phyloP scores from a whole-genome alignment of 1,139 yeast species.

The Hansenula sp. region DNA sequence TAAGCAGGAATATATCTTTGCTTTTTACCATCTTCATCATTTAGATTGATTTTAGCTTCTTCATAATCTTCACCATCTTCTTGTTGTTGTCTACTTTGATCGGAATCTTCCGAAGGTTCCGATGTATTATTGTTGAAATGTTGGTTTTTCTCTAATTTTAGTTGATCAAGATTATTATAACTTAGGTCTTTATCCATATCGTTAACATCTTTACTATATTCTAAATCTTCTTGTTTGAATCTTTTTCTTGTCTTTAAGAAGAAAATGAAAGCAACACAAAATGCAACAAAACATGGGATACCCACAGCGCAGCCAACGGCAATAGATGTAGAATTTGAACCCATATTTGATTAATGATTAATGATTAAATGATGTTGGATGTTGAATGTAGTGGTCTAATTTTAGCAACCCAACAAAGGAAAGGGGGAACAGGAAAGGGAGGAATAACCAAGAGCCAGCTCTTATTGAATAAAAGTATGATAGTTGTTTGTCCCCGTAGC shows the following conservation, averaged over 20 bases:
- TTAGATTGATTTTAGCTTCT: conserved; percentile 6
- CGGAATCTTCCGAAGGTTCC: conserved; percentile 14
- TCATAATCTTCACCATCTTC: conserved; percentile 10
- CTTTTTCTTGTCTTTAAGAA: conserved; percentile 34
- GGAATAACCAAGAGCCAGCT: background rate
- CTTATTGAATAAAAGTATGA: too few relatives aligned
- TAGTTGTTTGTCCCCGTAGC: too few relatives aligned
- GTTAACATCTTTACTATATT: conserved; percentile 25
- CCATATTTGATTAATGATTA: too few relatives aligned
- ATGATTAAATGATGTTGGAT: too few relatives aligned
- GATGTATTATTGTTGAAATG: conserved; percentile 1
- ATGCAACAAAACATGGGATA: conserved; percentile 36
- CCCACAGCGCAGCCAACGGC: conserved; percentile 51
- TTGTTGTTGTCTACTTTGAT: conserved; percentile 9
- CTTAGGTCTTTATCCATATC: conserved; percentile 29
- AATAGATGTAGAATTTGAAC: conserved; percentile 26
- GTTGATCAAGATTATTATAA: conserved; percentile 26
- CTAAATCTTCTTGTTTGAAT: conserved; percentile 31
- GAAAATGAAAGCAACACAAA: conserved; percentile 29
- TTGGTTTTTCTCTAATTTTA: conserved; percentile 11
- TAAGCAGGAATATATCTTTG: conserved; percentile 34
- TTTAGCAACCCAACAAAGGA: background rate
- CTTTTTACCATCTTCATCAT: conserved; percentile 9
- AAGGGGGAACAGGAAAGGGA: background rate
- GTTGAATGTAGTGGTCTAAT: background rate